A percentile compares a stretch with the other conserved stretches of the same genome.
Conservation (phyloP, 495 filamentous ascomycete genomes). For the Letharia lupina region DNA sequence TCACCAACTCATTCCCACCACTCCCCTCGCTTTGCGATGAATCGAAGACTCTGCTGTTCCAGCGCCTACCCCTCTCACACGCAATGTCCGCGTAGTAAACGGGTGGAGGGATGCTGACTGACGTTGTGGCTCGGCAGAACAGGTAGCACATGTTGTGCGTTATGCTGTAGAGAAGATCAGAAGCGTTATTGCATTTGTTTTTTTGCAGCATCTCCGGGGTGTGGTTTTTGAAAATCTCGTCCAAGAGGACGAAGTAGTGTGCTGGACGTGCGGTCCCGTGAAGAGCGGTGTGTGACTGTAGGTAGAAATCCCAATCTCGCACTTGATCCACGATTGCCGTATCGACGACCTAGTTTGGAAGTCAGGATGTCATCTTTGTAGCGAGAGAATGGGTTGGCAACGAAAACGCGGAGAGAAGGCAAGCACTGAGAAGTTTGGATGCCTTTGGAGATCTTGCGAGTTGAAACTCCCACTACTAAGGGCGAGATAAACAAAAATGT, state of each 20-base stretch:
- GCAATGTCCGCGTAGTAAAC: slow-evolving; percentile 1
- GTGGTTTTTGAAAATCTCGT: not conserved
- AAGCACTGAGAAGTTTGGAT: too few relatives aligned
- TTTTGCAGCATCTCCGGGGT: too few relatives aligned
- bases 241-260: not conserved
- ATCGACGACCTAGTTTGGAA: not conserved
- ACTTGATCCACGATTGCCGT: not conserved
- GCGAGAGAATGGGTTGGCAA: too few relatives aligned
- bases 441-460: too few relatives aligned
- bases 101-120: not conserved
- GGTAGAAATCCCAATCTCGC: not conserved
- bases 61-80: not conserved
- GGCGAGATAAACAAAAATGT: not conserved
- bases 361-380: too few relatives aligned
- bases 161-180: not conserved
- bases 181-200: not conserved
- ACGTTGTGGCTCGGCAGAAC: not conserved
- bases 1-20: not conserved
- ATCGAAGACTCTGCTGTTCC: not conserved
- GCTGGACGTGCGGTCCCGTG: not conserved
- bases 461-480: not conserved
- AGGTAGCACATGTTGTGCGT: not conserved
- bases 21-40: not conserved
- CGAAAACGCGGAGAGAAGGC: too few relatives aligned
- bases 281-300: not conserved